Evolutionary conservation across 1,284 basidiomycete species (phyloP).

Genomic region (Limonomyces culmigenus): DNA sequence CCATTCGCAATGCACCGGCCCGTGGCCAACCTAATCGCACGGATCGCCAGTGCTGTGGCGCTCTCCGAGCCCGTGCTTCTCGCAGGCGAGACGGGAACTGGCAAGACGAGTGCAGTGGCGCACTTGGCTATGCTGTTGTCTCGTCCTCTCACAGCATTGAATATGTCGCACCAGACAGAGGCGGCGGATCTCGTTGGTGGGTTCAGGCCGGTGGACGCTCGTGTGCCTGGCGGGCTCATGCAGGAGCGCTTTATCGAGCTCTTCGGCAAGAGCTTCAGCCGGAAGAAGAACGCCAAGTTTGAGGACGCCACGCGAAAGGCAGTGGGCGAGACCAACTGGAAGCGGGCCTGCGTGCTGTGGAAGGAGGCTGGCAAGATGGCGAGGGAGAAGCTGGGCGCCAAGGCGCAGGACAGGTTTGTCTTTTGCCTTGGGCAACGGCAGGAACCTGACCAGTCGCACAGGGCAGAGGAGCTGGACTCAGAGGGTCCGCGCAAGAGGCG

Average conservation of each 20-base stretch:
- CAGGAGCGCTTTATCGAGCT: constrained; percentile 70
- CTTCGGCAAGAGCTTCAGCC: constrained; percentile 81
- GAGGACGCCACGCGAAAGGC: constrained; percentile 76
- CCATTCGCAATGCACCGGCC: constrained; percentile 89
- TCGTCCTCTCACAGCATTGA: constrained; percentile 74
- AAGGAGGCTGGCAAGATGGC: constrained; percentile 61
- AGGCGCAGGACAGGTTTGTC: too few relatives aligned
- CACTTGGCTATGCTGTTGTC: constrained; percentile 74
- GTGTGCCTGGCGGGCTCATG: constrained; percentile 59
- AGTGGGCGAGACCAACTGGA: constrained; percentile 76
- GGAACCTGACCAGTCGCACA: background rate
- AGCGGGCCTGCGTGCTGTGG: constrained; percentile 73
- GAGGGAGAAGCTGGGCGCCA: constrained; percentile 38
- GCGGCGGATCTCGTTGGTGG: constrained; percentile 90
- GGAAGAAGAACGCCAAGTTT: constrained; percentile 81
- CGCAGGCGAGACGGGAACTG: constrained; percentile 97
- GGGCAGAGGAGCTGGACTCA: constrained; percentile 12
- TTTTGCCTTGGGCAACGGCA: too few relatives aligned
- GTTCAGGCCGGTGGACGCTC: constrained; percentile 86
- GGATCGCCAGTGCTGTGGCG: constrained; percentile 63
- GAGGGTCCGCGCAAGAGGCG: constrained; percentile 57
- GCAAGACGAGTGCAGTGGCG: constrained; percentile 90
- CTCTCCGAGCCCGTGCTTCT: constrained; percentile 78
- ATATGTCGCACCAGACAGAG: constrained; percentile 95
- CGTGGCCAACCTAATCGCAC: constrained; percentile 66